Evolutionary conservation across 2,329 filamentous ascomycete genomes (phyloP), one percentile per base, ranked within the genome.

Genomic region (Cladophialophora chaetospira): DNA sequence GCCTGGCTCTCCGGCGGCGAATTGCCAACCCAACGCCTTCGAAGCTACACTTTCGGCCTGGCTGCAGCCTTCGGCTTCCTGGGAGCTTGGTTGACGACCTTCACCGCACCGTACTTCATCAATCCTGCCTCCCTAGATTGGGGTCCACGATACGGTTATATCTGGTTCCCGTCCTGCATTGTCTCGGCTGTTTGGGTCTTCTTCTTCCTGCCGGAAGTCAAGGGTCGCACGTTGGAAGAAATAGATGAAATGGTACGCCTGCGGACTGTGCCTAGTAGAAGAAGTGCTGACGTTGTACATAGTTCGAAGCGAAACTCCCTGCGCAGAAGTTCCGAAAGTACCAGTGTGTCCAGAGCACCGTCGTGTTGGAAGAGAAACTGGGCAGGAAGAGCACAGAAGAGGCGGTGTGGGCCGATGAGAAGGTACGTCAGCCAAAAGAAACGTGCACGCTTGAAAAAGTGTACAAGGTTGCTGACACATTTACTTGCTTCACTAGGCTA

Each of bases 31-130:
- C 81, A 84, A 64, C 73, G 79, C 2, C 72, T 84, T 5, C 77
- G 82, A 5, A 79, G 76, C 0, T 79, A 83, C 60, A 83, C 81
- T 0, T 83, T 84, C 51, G 81, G 81, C 31, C 65, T 80, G 1
- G 80, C 81, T 1, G 77, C 80, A 0, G 77, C 79, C 3, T 68
- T 80, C n/a, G 79, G 77, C 0, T 84, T 84, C 67, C 71, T 82
- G 9, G 76, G 78, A 2, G 80, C 80, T 62, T 83, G 81, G 81
- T 71, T 81, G 3, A 79, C 79, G 0, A 82, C 79, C 0, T 84
- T 83, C 62, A 84, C 81, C 0, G 79, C 80, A 2, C 81, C 81
- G 0, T 83, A 84, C 63, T 84, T 84, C 62, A 84, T 85, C 68
- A 84, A 84, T 58, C 78, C 79, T 0, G 66, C 70, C 10, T 67